Conservation (phyloP, 1,139 yeast species). For the Candida freyschussii region DNA sequence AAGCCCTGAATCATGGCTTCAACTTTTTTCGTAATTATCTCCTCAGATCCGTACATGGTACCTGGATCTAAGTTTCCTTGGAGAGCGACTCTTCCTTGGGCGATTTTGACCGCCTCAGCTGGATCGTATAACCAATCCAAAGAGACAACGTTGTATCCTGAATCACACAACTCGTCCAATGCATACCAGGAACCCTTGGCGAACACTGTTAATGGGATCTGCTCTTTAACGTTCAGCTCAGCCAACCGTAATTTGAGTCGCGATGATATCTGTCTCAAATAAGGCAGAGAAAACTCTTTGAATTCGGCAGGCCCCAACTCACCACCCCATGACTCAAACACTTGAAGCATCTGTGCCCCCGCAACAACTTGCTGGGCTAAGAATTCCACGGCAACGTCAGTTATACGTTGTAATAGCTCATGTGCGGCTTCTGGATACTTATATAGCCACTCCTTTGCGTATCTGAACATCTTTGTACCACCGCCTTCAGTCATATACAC, state of each 20-base stretch:
- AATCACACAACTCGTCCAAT: constrained; percentile 71
- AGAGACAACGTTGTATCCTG: constrained; percentile 86
- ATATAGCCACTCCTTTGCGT: constrained; percentile 89
- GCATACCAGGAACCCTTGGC: constrained; percentile 99
- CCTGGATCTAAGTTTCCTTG: constrained; percentile 98
- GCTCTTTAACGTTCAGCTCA: constrained; percentile 66
- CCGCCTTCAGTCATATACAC: constrained; percentile 99
- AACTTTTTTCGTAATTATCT: constrained; percentile 72
- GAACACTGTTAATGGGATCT: constrained; percentile 83
- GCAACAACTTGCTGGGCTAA: constrained; percentile 93
- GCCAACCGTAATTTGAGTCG: constrained; percentile 63
- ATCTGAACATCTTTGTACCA: constrained; percentile 86
- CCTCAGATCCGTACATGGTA: constrained; percentile 83
- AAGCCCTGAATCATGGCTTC: constrained; percentile 85
- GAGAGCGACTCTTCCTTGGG: constrained; percentile 72
- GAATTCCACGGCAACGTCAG: constrained; percentile 89
- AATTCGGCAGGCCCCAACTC: constrained; percentile 90
- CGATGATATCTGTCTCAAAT: constrained; percentile 68
- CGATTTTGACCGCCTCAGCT: constrained; percentile 74
- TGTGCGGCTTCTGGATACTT: constrained; percentile 71
- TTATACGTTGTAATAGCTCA: constrained; percentile 65
- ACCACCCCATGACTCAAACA: constrained; percentile 98
- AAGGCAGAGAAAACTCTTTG: constrained; percentile 83
- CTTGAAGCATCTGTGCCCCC: constrained; percentile 96
- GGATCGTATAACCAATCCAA: constrained; percentile 92